Conservation (phyloP, 169 alveolate genomes). For the Cryptosporidium tyzzeri region DNA sequence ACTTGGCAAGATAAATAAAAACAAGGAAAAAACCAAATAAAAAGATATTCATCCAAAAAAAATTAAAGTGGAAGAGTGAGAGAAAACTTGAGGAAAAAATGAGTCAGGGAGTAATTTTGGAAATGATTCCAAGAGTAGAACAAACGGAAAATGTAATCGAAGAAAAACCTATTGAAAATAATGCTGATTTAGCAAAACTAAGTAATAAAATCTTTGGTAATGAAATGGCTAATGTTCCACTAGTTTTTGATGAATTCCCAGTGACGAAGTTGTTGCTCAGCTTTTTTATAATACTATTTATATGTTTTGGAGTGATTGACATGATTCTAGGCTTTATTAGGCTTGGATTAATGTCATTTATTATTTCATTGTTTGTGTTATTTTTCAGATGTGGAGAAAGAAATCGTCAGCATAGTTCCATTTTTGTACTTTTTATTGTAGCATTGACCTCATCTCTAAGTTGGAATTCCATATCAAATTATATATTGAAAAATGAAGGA, state of each 20-base stretch:
- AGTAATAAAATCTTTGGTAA: constrained; percentile 2
- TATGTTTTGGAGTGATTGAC: constrained; percentile 51
- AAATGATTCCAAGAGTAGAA: constrained; percentile 2
- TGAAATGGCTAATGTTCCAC: constrained; percentile 13
- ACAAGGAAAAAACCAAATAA: background rate
- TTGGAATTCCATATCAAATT: constrained; percentile 40
- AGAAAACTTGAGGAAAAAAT: background rate
- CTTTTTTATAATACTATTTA: constrained; percentile 30
- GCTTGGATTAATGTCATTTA: constrained; percentile 37
- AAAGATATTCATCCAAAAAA: background rate
- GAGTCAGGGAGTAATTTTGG: background rate
- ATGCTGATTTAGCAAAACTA: background rate
- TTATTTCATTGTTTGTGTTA: constrained; percentile 35
- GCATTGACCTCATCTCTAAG: background rate
- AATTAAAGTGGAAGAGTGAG: background rate
- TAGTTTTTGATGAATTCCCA: constrained; percentile 52
- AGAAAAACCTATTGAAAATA: background rate
- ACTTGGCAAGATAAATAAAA: background rate
- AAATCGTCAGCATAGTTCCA: constrained; percentile 41
- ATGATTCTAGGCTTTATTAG: background rate
- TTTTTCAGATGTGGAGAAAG: constrained; percentile 51
- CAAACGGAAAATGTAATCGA: background rate
- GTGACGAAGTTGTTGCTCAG: constrained; percentile 14
- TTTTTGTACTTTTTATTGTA: constrained; percentile 7
- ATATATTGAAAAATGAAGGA: constrained; percentile 2